Evolutionary conservation across 805 yeast genomes (phyloP), one percentile per base, ranked within the genome.

Genomic region (Candida patagonica): DNA sequence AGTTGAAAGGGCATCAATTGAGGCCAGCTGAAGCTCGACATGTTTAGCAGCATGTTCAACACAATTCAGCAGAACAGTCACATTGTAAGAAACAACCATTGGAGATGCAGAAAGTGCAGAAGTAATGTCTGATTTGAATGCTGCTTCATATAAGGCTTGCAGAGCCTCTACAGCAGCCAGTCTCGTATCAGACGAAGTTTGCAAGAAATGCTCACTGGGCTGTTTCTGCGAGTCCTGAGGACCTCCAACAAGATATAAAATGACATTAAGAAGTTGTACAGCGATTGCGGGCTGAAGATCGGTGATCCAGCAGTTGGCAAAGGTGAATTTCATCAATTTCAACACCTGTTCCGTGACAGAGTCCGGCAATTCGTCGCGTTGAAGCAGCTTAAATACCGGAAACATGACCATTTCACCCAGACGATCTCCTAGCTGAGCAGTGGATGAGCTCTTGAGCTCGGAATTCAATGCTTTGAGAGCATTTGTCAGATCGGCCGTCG

Each of bases 381-480:
- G 69, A 41, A 80, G 55, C 6, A 80, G 52, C 40, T 70, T 68
- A 1, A 76, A 68, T 2, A 80, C 49, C 0, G 87, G 86, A 9
- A 75, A 68, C 55, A 76, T 77, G 1, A 78, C 65, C 43, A 78
- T 77, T 44, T 78, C 82, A 0, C 80, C 80, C 15, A 78, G 51
- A 9, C 41, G 39, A 9, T 48, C 38, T 36, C 46, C 50, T n/a
- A n/a, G n/a, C n/a, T n/a, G n/a, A n/a, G n/a, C n/a, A n/a, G n/a
- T n/a, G n/a, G n/a, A n/a, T n/a, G n/a, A 47, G 38, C 31, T 33
- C 25, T 26, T 38, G 25, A 42, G 42, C 3, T n/a, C 36, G n/a
- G 29, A 32, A 7, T 41, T 31, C 19, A 53, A 40, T 7, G 32
- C 42, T 17, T 41, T 43, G 19, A 54, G 43, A 6, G 51, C 40